Evolutionary conservation across 169 alveolate species (phyloP).

Genomic region (Babesia bigemina): DNA sequence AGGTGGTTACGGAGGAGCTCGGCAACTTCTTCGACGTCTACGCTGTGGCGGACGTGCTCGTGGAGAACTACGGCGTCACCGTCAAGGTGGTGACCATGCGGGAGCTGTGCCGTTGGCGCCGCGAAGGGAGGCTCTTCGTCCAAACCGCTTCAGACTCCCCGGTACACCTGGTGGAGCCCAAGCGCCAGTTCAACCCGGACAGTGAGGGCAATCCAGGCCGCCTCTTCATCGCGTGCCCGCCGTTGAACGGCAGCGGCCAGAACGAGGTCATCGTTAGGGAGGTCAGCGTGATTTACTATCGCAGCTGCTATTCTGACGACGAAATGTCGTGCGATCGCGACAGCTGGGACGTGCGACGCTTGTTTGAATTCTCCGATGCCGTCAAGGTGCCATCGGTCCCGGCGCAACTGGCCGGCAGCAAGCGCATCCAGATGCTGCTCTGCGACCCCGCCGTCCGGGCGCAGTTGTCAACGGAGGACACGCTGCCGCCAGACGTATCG

Average conservation of each 20-base stretch:
- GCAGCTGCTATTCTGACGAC: conserved; percentile 37
- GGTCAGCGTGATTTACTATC: conserved; percentile 54
- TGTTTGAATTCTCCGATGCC: conserved; percentile 54
- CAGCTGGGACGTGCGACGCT: conserved; percentile 29
- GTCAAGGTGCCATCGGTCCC: conserved; percentile 60
- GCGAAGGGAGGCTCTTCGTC: conserved; percentile 29
- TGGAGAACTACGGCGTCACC: conserved; percentile 38
- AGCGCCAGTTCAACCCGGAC: not conserved
- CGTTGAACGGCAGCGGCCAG: conserved; percentile 7
- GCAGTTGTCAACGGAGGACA: not conserved
- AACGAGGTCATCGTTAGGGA: conserved; percentile 24
- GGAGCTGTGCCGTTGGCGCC: conserved; percentile 29
- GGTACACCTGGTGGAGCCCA: not conserved
- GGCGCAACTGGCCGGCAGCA: conserved; percentile 59
- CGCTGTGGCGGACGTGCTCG: conserved; percentile 38
- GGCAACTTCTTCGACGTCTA: conserved; percentile 53
- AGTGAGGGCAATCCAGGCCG: conserved; percentile 36
- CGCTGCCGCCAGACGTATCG: not conserved
- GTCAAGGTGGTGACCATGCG: conserved; percentile 38
- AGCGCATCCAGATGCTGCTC: conserved; percentile 56
- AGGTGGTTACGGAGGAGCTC: conserved; percentile 38
- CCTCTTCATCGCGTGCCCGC: conserved; percentile 16
- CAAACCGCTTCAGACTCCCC: conserved; percentile 19
- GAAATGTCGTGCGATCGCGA: conserved; percentile 43
- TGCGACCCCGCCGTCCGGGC: conserved; percentile 26